Evolutionary conservation across 2,329 filamentous ascomycete genomes (phyloP), one percentile per base, ranked within the genome.

Genomic region (Neofusicoccum ribis): DNA sequence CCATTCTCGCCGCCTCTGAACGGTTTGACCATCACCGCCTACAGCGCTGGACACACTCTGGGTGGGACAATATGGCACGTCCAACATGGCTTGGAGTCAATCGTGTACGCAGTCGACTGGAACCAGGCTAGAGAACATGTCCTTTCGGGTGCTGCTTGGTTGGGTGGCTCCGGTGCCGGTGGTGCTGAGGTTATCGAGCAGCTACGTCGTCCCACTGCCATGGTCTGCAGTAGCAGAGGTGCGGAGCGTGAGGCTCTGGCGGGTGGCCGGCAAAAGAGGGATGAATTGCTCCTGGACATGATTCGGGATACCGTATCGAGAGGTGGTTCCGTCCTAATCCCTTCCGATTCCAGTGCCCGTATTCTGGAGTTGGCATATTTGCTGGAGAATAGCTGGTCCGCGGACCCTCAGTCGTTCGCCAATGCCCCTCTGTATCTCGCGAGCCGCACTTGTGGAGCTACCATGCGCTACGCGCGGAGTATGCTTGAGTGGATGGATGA

Each of bases 401-500:
- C 68, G 1, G 76, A 77, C 43, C 69, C 67, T 20, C 91, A 59
- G 84, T 74, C 60, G 4, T 59, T 63, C 34, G 63, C 69, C 3
- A 79, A 78, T 36, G 80, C 84, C 9, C 82, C 81, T 58, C 82
- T 97, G 0, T 97, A 93, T 74, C 83, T 99, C 49, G 94, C 93
- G 0, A 93, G 93, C 44, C 89, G 89, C 66, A 96, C 92, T 67
- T 91, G 92, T 68, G 89, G 91, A 65, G 93, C 92, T 68, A 96
- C 93, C 0, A 91, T 98, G 84, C 86, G 92, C 61, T 92, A 97
- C 70, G 91, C 94, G 31, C 86, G 93, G 69, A 97, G 94, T 76
- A 96, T 99, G 91, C 83, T 99, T 37, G 95, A 99, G 74, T 99
- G 95, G 95, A 98, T 99, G 93, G 93, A 98, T 74, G 93, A 97